A percentile compares a stretch with the other conserved stretches of the same genome.
These are phyloP conservation scores for Ulmus americana DNA, from an alignment of 331 rosid species.

Conservation along the genomic window DNA sequence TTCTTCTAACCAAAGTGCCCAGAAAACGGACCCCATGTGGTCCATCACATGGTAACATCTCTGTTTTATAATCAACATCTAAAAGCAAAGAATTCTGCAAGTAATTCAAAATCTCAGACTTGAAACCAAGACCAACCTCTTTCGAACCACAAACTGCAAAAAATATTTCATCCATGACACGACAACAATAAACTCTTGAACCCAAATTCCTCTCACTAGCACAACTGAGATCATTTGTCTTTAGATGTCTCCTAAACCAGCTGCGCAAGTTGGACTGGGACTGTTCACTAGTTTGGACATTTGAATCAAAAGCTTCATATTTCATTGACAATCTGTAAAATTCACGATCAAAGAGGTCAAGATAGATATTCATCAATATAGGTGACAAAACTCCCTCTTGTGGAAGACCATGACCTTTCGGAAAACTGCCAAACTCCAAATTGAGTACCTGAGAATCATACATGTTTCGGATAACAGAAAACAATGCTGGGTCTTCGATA, in stretches of 20 bases:
- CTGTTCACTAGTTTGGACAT: slow-evolving; percentile 23
- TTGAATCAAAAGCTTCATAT: slow-evolving; percentile 53
- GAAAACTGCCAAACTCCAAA: slow-evolving; percentile 81
- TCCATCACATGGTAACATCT: slow-evolving; percentile 49
- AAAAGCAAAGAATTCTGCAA: slow-evolving; percentile 54
- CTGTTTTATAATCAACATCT: slow-evolving; percentile 44
- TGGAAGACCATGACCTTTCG: slow-evolving; percentile 88
- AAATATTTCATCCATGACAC: slow-evolving; percentile 82
- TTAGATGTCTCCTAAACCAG: slow-evolving; percentile 73
- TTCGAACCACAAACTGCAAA: slow-evolving; percentile 63
- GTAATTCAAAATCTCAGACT: slow-evolving; percentile 54
- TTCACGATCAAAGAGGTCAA: slow-evolving; percentile 70
- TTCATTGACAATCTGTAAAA: slow-evolving; percentile 78
- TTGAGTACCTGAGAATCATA: slow-evolving; percentile 65
- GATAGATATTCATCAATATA: slow-evolving; percentile 78
- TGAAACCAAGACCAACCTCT: slow-evolving; percentile 54
- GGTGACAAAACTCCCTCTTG: slow-evolving; percentile 89
- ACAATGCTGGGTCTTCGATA: slow-evolving; percentile 60
- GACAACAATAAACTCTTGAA: slow-evolving; percentile 52
- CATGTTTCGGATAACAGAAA: slow-evolving; percentile 43
- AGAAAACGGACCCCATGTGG: slow-evolving; percentile 42
- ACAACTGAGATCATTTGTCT: slow-evolving; percentile 32
- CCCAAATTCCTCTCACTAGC: slow-evolving; percentile 24
- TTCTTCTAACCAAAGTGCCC: slow-evolving; percentile 59
- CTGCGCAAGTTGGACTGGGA: slow-evolving; percentile 54